Conservation (phyloP, 2,329 filamentous ascomycete species). For the Phialophora chinensis region DNA sequence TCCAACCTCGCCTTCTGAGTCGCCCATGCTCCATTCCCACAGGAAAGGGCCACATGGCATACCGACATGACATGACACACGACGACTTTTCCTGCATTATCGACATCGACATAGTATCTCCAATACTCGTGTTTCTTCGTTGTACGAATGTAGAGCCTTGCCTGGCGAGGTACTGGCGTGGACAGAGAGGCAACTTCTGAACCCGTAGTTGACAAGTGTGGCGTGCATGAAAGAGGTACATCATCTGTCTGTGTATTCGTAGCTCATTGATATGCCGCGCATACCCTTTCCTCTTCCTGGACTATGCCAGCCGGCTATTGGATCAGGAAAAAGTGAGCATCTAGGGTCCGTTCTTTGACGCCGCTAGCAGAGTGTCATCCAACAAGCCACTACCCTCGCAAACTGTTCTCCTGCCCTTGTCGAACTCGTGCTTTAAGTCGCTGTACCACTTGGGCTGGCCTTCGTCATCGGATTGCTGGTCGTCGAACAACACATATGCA, state of each 20-base stretch:
- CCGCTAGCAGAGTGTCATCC: constrained; percentile 1
- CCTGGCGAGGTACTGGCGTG: neutral
- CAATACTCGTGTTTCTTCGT: neutral
- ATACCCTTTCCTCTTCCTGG: neutral
- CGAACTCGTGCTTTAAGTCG: constrained; percentile 21
- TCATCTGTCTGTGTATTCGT: neutral
- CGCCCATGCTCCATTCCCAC: neutral
- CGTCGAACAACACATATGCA: constrained; percentile 37
- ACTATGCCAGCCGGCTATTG: neutral
- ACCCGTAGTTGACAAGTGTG: neutral
- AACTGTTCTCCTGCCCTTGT: constrained; percentile 21
- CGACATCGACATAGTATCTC: neutral
- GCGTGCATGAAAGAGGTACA: neutral
- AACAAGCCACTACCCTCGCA: constrained; percentile 32
- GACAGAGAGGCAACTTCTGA: neutral
- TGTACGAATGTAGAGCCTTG: too few relatives aligned
- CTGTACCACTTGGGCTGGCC: constrained; percentile 16
- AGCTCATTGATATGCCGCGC: neutral
- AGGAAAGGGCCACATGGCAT: neutral
- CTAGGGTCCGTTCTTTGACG: constrained; percentile 1
- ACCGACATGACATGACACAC: neutral
- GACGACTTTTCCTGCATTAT: neutral
- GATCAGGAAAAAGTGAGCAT: neutral
- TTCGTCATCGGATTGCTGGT: constrained; percentile 15
- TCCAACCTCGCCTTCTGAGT: neutral